Base-by-base conservation (phyloP, 2,329 filamentous ascomycete species). In the Claviceps africana region DNA sequence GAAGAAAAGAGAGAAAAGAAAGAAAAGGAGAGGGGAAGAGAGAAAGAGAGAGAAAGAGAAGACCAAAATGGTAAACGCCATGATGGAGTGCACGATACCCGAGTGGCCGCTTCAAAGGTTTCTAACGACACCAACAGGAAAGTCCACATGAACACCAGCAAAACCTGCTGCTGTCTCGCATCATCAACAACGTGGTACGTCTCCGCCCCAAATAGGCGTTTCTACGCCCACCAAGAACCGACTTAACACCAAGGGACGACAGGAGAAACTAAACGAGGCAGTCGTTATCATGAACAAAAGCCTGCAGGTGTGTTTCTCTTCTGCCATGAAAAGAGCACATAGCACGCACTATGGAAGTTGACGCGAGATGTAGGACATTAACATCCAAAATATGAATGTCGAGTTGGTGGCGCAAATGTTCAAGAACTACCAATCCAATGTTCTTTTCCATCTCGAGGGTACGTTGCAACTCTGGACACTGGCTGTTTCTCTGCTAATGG, bases 351-450 rank as follows among this genome's bases (percentile, higher is more conserved):
- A 11, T 21, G 33, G 21, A 21, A 33, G 25, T 30, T 54, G 28
- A 55, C 37, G 9, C 19, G 15, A 15, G 13, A 8, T 2, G 3
- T 60, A 95, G 86, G 91, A 97, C 59, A 96, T 97, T 76, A 97
- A 97, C 64, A 84, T 96, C 52, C 87, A 95, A 63, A 98, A 97
- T 67, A 96, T 97, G 89, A 95, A 98, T 64, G 88, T 96, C 37
- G 93, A 97, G 71, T 78, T 97, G 2, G 93, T 97, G 5, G 90
- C 91, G 1, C 91, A 97, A 65, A 98, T 98, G 93, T 98, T 97
- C 76, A 96, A 97, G 73, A 98, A 97, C 70, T 98, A 98, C 67
- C 90, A 96, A 67, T 95, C 89, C 11, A 98, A 97, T 61, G 91
- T 97, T 15, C 73, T 97, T 6, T 97, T 98, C 67, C 93, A 98